Conservation (phyloP, 2,329 filamentous ascomycete genomes). For the Exophiala spinifera region DNA sequence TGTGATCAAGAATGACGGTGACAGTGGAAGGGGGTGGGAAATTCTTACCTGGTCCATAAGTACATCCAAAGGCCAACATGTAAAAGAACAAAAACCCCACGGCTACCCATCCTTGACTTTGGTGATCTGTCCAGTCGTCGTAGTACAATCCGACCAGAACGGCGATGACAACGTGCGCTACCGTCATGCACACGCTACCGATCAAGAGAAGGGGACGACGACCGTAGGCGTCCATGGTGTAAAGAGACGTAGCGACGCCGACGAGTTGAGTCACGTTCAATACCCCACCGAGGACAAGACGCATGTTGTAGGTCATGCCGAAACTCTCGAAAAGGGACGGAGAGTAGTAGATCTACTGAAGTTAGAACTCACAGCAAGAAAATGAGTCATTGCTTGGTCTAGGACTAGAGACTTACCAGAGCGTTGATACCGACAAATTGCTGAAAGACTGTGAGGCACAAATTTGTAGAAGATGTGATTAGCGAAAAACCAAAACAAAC, state of each 20-base stretch:
- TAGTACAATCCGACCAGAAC: slow-evolving; percentile 54
- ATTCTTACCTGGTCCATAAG: slow-evolving; percentile 42
- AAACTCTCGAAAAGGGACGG: slow-evolving; percentile 57
- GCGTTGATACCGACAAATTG: slow-evolving; percentile 56
- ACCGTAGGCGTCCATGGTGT: slow-evolving; percentile 49
- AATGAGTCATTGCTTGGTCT: no score
- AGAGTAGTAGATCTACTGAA: slow-evolving; percentile 50
- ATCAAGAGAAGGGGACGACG: slow-evolving; percentile 46
- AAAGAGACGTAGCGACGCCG: slow-evolving; percentile 47
- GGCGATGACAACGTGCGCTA: slow-evolving; percentile 52
- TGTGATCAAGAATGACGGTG: no score
- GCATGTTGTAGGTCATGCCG: slow-evolving; percentile 45
- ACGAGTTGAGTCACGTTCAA: slow-evolving; percentile 51
- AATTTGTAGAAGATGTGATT: no score
- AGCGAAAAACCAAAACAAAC: no score
- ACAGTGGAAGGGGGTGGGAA: no score
- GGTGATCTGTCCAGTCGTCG: slow-evolving; percentile 50
- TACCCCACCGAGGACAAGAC: slow-evolving; percentile 53
- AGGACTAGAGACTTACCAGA: slow-evolving; percentile 12
- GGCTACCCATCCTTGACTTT: slow-evolving; percentile 53
- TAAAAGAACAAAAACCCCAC: slow-evolving; percentile 62
- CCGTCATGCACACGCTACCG: slow-evolving; percentile 46
- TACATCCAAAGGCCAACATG: slow-evolving; percentile 60
- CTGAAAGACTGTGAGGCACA: slow-evolving; percentile 42
- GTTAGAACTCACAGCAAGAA: no score